phyloP scores from a whole-genome alignment of 129 eudicot species.

The Flaveria robusta region DNA sequence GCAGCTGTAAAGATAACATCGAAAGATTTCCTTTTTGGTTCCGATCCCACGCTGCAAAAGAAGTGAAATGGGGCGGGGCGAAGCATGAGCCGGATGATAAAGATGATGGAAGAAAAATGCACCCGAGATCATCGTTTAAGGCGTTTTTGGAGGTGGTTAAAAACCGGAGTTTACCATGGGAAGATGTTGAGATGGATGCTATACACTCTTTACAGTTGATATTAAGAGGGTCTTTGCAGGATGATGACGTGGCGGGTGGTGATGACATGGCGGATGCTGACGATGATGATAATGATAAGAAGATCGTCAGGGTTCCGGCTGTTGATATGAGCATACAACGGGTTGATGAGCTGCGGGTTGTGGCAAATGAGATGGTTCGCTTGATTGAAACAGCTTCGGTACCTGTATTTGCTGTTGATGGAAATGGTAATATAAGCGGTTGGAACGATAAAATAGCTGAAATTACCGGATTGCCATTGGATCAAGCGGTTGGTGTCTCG shows the following conservation, averaged over 20 bases:
- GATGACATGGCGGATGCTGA: conserved; percentile 20
- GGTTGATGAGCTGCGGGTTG: conserved; percentile 62
- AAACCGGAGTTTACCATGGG: conserved; percentile 79
- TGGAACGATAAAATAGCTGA: conserved; percentile 79
- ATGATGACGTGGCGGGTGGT: conserved; percentile 30
- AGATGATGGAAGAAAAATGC: conserved; percentile 78
- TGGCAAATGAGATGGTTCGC: conserved; percentile 84
- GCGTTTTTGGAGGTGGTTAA: conserved; percentile 84
- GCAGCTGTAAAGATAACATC: conserved; percentile 76
- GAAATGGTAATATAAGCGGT: conserved; percentile 64
- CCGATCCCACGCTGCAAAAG: conserved; percentile 82
- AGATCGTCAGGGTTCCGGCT: conserved; percentile 66
- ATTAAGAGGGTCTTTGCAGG: conserved; percentile 68
- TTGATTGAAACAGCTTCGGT: conserved; percentile 84
- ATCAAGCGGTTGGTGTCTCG: conserved; percentile 60
- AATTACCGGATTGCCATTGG: conserved; percentile 61
- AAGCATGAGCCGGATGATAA: conserved; percentile 75
- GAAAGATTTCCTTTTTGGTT: conserved; percentile 80
- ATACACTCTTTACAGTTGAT: conserved; percentile 81
- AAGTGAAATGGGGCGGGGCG: conserved; percentile 93
- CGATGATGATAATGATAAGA: conserved; percentile 48
- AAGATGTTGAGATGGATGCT: conserved; percentile 94
- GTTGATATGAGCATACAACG: conserved; percentile 49
- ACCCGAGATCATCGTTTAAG: conserved; percentile 83
- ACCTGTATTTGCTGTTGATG: conserved; percentile 83